phyloP scores from a whole-genome alignment of 805 yeast genomes.

The Ogataea thermomethanolica region DNA sequence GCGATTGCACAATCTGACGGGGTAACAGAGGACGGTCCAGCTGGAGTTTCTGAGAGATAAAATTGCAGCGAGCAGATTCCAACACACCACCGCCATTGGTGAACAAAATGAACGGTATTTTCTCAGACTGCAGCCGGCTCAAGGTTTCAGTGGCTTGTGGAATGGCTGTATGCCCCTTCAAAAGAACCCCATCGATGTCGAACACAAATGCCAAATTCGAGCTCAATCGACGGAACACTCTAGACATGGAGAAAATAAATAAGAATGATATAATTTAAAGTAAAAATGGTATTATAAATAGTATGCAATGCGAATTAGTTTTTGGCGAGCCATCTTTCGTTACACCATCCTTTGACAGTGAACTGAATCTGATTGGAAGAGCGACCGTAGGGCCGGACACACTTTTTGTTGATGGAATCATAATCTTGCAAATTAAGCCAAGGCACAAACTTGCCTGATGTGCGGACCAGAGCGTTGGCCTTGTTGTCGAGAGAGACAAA shows the following conservation, averaged over 20 bases:
- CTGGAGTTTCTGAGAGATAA: conserved; percentile 39
- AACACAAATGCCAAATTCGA: conserved; percentile 32
- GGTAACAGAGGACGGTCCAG: conserved; percentile 47
- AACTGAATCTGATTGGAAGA: conserved; percentile 35
- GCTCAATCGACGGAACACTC: conserved; percentile 2
- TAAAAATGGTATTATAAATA: background rate
- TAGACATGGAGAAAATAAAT: conserved; percentile 1
- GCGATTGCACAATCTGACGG: conserved; percentile 76
- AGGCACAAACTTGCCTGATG: conserved; percentile 26
- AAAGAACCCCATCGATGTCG: conserved; percentile 80
- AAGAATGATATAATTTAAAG: background rate
- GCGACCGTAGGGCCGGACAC: conserved; percentile 29
- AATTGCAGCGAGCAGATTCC: conserved; percentile 58
- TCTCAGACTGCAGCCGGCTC: conserved; percentile 40
- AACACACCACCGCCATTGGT: conserved; percentile 89
- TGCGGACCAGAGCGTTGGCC: conserved; percentile 22
- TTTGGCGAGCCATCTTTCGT: conserved; percentile 40
- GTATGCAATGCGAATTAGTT: conserved; percentile 7
- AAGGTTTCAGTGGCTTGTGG: conserved; percentile 59
- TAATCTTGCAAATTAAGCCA: conserved; percentile 27
- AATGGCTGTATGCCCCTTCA: conserved; percentile 69
- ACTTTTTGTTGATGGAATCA: conserved; percentile 12
- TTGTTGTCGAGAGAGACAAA: conserved; percentile 11
- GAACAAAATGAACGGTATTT: conserved; percentile 74
- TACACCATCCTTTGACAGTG: conserved; percentile 50